These are phyloP conservation scores for Juglanconis oblonga DNA, from an alignment of 2,329 filamentous ascomycete genomes.

Conservation along the genomic window DNA sequence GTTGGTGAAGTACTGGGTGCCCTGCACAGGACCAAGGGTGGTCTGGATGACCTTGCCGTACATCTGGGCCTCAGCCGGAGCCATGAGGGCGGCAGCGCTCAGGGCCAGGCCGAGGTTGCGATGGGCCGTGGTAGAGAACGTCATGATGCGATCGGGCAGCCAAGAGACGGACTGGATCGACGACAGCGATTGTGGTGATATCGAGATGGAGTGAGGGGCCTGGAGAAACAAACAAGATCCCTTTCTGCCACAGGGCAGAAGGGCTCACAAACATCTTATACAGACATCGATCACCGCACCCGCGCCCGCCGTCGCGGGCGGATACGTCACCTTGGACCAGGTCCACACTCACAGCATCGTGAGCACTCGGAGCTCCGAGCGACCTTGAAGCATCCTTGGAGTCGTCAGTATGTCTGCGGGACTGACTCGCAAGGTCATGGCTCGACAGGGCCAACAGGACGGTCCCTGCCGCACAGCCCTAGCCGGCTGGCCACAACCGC, in stretches of 20 bases:
- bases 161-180: background rate
- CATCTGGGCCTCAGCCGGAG: background rate
- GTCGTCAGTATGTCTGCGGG: too few relatives aligned
- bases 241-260: background rate
- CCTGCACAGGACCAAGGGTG: conserved; percentile 6
- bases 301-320: too few relatives aligned
- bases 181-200: background rate
- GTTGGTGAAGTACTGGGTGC: conserved; percentile 9
- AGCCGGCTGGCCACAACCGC: too few relatives aligned
- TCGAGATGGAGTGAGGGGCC: too few relatives aligned
- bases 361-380: conserved; percentile 4
- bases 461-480: too few relatives aligned
- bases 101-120: background rate
- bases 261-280: background rate
- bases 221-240: background rate
- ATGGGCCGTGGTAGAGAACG: background rate
- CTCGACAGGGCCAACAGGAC: too few relatives aligned
- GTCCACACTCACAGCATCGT: background rate
- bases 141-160: background rate
- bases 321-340: background rate
- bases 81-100: background rate
- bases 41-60: conserved; percentile 12
- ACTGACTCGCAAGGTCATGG: too few relatives aligned
- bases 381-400: too few relatives aligned
- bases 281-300: background rate